phyloP scores from a whole-genome alignment of 164 flowering plant genomes.

The Berberis thunbergii region DNA sequence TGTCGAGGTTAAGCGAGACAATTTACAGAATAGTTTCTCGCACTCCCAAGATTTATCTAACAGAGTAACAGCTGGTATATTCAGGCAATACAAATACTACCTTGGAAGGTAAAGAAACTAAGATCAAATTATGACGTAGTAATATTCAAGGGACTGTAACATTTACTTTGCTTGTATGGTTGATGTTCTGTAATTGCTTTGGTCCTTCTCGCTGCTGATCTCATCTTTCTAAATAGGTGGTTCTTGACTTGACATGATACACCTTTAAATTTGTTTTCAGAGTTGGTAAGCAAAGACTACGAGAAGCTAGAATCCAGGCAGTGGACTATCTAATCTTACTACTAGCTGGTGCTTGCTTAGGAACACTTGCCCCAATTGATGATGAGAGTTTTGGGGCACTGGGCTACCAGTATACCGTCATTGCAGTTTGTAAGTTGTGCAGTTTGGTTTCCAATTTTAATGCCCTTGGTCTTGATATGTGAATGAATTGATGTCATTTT shows the following conservation, averaged over 20 bases:
- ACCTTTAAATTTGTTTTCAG: slow-evolving; percentile 22
- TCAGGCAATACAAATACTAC: slow-evolving; percentile 64
- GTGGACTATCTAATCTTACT: slow-evolving; percentile 76
- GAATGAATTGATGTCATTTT: too few relatives aligned
- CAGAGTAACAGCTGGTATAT: slow-evolving; percentile 50
- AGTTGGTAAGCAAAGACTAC: slow-evolving; percentile 76
- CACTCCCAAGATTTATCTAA: slow-evolving; percentile 59
- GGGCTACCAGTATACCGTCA: slow-evolving; percentile 91
- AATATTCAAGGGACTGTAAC: neutral
- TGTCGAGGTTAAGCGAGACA: slow-evolving; percentile 50
- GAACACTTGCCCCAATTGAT: slow-evolving; percentile 93
- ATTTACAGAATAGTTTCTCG: slow-evolving; percentile 37
- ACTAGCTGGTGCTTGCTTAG: slow-evolving; percentile 92
- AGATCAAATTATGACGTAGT: neutral
- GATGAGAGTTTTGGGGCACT: slow-evolving; percentile 82
- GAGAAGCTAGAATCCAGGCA: slow-evolving; percentile 81
- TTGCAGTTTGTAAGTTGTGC: slow-evolving; percentile 82
- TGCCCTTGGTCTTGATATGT: neutral
- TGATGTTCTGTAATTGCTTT: neutral
- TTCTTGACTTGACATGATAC: neutral
- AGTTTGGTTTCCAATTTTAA: neutral
- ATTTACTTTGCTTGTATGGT: neutral
- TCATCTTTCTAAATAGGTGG: neutral
- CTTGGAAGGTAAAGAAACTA: slow-evolving; percentile 63
- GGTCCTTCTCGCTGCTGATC: neutral